Evolutionary conservation across 108 stramenopile species (phyloP).

Genomic region (Cyclostephanos invisitatus): DNA sequence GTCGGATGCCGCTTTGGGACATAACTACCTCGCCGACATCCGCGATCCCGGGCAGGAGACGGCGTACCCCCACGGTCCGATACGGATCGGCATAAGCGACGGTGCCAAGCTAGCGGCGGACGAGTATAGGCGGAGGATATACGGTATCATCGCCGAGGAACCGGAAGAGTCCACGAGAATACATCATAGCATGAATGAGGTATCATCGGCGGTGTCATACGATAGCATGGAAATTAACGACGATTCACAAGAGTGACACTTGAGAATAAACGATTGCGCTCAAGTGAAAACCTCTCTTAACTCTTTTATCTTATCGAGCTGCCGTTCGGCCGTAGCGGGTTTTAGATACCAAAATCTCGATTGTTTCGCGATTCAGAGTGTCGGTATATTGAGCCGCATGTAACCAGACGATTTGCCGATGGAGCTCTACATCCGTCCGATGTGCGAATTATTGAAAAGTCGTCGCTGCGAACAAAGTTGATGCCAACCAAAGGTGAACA

Average conservation of each 20-base stretch:
- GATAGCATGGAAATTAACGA: slow-evolving; percentile 12
- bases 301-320: no score
- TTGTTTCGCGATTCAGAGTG: no score
- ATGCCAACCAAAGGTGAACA: no score
- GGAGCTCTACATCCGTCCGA: no score
- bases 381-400: no score
- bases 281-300: no score
- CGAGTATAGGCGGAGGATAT: slow-evolving; percentile 49
- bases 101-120: slow-evolving; percentile 50
- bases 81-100: slow-evolving; percentile 52
- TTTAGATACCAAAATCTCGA: no score
- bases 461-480: no score
- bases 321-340: no score
- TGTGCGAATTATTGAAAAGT: no score
- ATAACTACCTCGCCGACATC: slow-evolving; percentile 81
- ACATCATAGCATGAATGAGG: not conserved
- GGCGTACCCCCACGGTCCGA: slow-evolving; percentile 44
- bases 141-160: slow-evolving; percentile 29
- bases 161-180: slow-evolving; percentile 13
- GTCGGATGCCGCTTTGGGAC: slow-evolving; percentile 66
- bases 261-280: not conserved
- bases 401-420: no score
- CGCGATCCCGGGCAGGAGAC: slow-evolving; percentile 73
- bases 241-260: not conserved
- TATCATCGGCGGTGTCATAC: slow-evolving; percentile 13